Percentiles rank a stretch among this genome's conserved stretches.
phyloP scores from a whole-genome alignment of 345 rosid species.

The Cochlearia excelsa region DNA sequence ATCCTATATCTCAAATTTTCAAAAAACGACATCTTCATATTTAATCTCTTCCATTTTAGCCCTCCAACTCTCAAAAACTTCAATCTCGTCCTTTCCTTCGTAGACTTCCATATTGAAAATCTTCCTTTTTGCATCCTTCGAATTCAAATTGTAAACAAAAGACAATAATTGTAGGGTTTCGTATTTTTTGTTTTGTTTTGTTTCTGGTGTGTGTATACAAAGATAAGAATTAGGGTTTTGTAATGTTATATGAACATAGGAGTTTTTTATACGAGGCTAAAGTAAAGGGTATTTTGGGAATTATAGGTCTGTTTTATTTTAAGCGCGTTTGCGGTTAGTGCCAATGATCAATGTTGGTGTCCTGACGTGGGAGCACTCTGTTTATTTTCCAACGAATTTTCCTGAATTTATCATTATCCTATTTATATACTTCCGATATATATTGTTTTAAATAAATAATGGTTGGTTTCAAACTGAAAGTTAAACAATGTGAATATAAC shows the following conservation, averaged over 20 bases:
- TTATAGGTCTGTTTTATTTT: not conserved
- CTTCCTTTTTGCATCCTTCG: conserved; percentile 15
- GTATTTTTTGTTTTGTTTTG: not conserved
- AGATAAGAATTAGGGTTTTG: not conserved
- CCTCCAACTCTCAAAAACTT: conserved; percentile 27
- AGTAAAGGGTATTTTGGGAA: conserved; percentile 13
- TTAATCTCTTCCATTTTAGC: conserved; percentile 32
- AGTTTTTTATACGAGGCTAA: not conserved
- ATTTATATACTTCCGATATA: too few relatives aligned
- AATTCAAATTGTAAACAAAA: not conserved
- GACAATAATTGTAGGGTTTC: conserved; percentile 8
- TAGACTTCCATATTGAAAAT: conserved; percentile 18
- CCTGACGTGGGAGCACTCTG: conserved; percentile 28
- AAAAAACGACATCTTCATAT: conserved; percentile 33
- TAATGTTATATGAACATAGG: not conserved
- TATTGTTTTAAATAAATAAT: too few relatives aligned
- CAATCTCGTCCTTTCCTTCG: conserved; percentile 32
- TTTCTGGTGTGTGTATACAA: not conserved
- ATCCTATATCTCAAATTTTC: conserved; percentile 16
- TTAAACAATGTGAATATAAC: too few relatives aligned
- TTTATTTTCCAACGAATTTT: conserved; percentile 15
- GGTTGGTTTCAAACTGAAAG: too few relatives aligned
- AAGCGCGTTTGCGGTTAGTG: conserved; percentile 21
- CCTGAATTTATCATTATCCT: conserved; percentile 4
- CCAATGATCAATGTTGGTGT: conserved; percentile 28